Base-by-base conservation (phyloP, 106 monocot species). In the Phalaenopsis equestris region DNA sequence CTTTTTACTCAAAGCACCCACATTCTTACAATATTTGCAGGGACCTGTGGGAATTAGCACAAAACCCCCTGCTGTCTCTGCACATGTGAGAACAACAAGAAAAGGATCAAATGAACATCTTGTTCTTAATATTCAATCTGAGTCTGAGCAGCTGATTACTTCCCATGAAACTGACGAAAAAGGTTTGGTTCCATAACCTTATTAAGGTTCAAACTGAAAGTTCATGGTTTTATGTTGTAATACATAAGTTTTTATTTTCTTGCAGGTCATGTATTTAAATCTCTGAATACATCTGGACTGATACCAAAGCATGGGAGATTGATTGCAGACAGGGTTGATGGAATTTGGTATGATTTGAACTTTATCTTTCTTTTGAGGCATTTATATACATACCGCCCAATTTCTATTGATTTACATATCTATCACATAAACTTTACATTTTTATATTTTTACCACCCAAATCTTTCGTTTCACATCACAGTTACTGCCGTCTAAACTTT, bases 221-320 rank as follows among this genome's bases (percentile, higher is more conserved):
- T 9, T 42, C 19, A 42, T 16, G 3, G 5, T 74, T 42, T n/a
- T 18, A 2, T 3, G 12, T 12, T 52, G 15, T 78, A 56, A 75
- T 46, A 86, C 55, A 42, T 19, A 41, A 48, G 55, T 61, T 86
- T 47, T 36, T 4, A 65, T 46, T 30, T 75, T 12, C 67, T 75
- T 78, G 38, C 82, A 98, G 98, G 98, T 68, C 98, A 92, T 87
- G 83, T 94, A 21, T 94, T 97, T 79, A 98, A 98, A 82, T 92
- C 98, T 56, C 79, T 98, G 74, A 94, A 91, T 65, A 85, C 90
- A 49, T 91, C 98, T 75, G 94, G 98, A 77, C 81, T 98, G 57
- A 87, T 98, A 67, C 98, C 98, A 82, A 93, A 84, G 80, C 90
- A 94, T 84, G 98, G 92, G 55, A 98, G 92, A 83, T 74, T 87